Base-by-base conservation (phyloP, 2,329 filamentous ascomycete species). In the Diplodia intermedia region DNA sequence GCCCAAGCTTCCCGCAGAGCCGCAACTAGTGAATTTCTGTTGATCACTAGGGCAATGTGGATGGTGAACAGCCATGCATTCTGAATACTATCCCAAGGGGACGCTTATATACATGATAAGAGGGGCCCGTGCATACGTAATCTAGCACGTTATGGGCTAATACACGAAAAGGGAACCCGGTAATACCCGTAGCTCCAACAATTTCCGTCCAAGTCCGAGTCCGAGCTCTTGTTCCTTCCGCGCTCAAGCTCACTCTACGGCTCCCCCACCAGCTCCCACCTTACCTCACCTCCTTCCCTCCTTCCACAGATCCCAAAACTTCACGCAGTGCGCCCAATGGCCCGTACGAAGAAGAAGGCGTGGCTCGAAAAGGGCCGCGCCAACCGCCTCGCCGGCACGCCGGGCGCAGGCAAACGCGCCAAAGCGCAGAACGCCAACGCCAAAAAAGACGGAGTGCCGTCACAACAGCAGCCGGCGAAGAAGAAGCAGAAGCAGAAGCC, bases 1-100 rank as follows among this genome's bases (percentile, higher is more conserved):
- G 66, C 38, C 66, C 26, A 36, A 61, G 66, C 66, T 57, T 67
- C 50, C 66, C 66, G 66, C 66, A 68, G 66, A 68, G 66, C 66
- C 66, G 66, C 66, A 68, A 65, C 36, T 40, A 63, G 29, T 18
- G n/a, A 36, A 38, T 66, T 65, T n/a, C n/a, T n/a, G n/a, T n/a
- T n/a, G n/a, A n/a, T n/a, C n/a, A n/a, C n/a, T n/a, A n/a, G n/a
- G n/a, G n/a, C n/a, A n/a, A n/a, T n/a, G n/a, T n/a, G n/a, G n/a
- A n/a, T n/a, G n/a, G n/a, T n/a, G n/a, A n/a, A n/a, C n/a, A n/a
- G n/a, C n/a, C n/a, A n/a, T n/a, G n/a, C n/a, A n/a, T n/a, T n/a
- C n/a, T n/a, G n/a, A n/a, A n/a, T n/a, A n/a, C n/a, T n/a, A n/a
- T n/a, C n/a, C n/a, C n/a, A n/a, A n/a, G n/a, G n/a, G n/a, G n/a